Base-by-base conservation (phyloP, 1,284 basidiomycete species). In the Papiliotrema fonsecae region DNA sequence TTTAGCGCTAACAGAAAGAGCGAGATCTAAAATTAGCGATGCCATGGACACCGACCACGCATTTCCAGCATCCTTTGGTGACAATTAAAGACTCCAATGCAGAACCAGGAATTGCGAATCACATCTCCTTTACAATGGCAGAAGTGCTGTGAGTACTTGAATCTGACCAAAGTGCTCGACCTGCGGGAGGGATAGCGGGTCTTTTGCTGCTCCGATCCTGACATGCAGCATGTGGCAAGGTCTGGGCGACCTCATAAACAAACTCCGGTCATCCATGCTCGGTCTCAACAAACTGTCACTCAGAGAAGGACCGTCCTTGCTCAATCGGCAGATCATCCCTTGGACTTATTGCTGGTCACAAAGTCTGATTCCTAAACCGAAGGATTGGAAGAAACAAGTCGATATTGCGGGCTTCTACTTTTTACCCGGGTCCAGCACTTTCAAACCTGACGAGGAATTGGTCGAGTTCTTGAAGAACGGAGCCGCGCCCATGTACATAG, bases 341-440 rank as follows among this genome's bases (percentile, higher is more conserved):
- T 83, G 79, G 77, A 82, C 83, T 13, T 86, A 85, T 60, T 82
- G 82, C 55, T 82, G 84, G 76, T 81, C 79, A 46, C 77, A 79
- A 3, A 73, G 77, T 2, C 61, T 85, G 11, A 79, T 84, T 0
- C 81, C 81, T 0, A 82, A 81, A 53, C 83, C 83, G 0, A 62
- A 74, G 11, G 82, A 83, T 61, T 83, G 82, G 78, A 79, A 76
- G 51, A 78, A 76, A 45, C 70, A 80, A 57, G 81, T 80, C 37
- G 81, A 83, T 58, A 74, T 83, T 11, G 77, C 79, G 13, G 82
- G 82, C 0, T 83, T 82, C 61, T 82, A 81, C 62, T 81, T 82
- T 58, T 67, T 81, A 13, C 77, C 79, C 55, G 48, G 52, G 7
- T 38, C 77, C 22, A 69, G 75, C 2, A 70, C 62, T 18, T 81